Evolutionary conservation across 2,329 filamentous ascomycete species (phyloP).

Genomic region (Volutella citrinella): DNA sequence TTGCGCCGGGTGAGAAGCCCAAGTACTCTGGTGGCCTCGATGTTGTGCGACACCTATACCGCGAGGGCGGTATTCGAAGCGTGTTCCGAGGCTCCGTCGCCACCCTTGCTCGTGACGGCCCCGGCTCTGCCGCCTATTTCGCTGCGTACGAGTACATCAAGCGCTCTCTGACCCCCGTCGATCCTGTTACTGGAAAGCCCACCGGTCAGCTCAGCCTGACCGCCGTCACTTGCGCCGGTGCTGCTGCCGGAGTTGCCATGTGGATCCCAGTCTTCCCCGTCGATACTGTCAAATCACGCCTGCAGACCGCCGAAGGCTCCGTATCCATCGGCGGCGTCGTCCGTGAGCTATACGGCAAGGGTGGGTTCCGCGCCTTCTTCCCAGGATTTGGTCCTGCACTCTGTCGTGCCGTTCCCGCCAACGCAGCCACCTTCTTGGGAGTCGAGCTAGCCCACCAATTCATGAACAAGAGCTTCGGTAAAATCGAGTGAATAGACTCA

Average conservation of each 20-base stretch:
- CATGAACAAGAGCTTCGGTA: slow-evolving; percentile 72
- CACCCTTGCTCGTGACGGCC: slow-evolving; percentile 90
- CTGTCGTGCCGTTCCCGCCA: slow-evolving; percentile 89
- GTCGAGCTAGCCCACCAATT: slow-evolving; percentile 81
- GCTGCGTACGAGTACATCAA: slow-evolving; percentile 97
- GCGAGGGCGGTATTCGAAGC: slow-evolving; percentile 81
- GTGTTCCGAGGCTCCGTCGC: slow-evolving; percentile 91
- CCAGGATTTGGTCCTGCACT: slow-evolving; percentile 92
- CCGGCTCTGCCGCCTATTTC: slow-evolving; percentile 92
- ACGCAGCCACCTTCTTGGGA: slow-evolving; percentile 90
- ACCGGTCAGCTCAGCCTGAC: slow-evolving; percentile 75
- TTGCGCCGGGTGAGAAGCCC: slow-evolving; percentile 86
- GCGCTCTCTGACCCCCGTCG: slow-evolving; percentile 77
- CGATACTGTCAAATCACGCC: slow-evolving; percentile 90
- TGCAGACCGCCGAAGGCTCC: slow-evolving; percentile 88
- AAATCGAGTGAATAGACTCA: neutral
- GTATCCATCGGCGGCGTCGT: slow-evolving; percentile 79
- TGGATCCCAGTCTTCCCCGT: slow-evolving; percentile 99
- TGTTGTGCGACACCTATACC: slow-evolving; percentile 90
- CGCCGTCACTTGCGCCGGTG: slow-evolving; percentile 83
- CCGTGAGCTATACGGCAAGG: slow-evolving; percentile 74
- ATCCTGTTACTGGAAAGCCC: slow-evolving; percentile 68
- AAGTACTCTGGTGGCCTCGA: slow-evolving; percentile 85
- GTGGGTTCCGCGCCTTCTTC: slow-evolving; percentile 91
- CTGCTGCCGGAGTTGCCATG: slow-evolving; percentile 92